phyloP scores from a whole-genome alignment of 1,139 yeast species.

The Suhomyces terraborum region DNA sequence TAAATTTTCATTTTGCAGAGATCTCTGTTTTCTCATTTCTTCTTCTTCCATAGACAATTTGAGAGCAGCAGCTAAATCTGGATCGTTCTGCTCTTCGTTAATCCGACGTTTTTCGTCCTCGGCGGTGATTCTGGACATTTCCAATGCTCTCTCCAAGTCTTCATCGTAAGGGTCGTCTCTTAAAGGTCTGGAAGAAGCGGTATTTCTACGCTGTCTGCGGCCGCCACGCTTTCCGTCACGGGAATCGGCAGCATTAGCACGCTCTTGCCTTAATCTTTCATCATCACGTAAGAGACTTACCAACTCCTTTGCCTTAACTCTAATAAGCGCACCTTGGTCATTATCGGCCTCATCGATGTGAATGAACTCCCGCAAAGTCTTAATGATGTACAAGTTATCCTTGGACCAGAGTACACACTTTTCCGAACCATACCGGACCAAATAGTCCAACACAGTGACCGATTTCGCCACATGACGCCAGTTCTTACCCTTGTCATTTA shows the following conservation, averaged over 20 bases:
- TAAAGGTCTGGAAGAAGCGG: constrained; percentile 18
- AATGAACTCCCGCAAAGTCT: constrained; percentile 88
- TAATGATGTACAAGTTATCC: constrained; percentile 85
- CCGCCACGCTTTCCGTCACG: constrained; percentile 25
- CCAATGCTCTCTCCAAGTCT: constrained; percentile 83
- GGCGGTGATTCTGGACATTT: constrained; percentile 79
- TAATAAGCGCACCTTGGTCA: constrained; percentile 88
- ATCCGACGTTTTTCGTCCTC: constrained; percentile 61
- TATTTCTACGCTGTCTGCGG: constrained; percentile 23
- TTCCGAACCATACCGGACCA: constrained; percentile 86
- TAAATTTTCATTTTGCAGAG: constrained; percentile 51
- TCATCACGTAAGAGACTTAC: constrained; percentile 79
- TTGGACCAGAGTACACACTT: constrained; percentile 93
- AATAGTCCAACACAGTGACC: constrained; percentile 81
- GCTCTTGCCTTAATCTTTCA: constrained; percentile 76
- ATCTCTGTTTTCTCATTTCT: constrained; percentile 62
- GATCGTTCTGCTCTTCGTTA: constrained; percentile 54
- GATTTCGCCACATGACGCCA: constrained; percentile 98
- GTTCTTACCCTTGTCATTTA: constrained; percentile 95
- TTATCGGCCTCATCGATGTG: constrained; percentile 75
- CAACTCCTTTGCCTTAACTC: constrained; percentile 91
- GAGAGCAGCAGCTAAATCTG: constrained; percentile 78
- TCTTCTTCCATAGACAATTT: constrained; percentile 88
- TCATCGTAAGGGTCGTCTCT: constrained; percentile 62
- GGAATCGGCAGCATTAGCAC: constrained; percentile 44